Base-by-base conservation (phyloP, 2,329 filamentous ascomycete genomes). In the Verticillium klebahnii region DNA sequence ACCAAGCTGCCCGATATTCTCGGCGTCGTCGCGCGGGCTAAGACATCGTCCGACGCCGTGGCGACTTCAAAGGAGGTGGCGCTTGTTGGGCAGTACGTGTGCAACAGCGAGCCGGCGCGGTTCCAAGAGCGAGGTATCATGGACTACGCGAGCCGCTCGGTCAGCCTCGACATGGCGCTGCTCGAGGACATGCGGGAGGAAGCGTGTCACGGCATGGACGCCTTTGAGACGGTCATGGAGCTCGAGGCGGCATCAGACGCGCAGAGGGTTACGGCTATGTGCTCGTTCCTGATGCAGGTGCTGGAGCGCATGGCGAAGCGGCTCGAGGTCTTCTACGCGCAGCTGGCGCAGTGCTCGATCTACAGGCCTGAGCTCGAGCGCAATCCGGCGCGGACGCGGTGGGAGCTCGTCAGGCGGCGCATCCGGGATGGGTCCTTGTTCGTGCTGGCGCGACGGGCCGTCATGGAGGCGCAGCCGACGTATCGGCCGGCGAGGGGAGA, bases 191-290 rank as follows among this genome's bases (percentile, higher is more conserved):
- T 85, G 1, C 77, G 82, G 7, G 78, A 81, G 57, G 82, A 85
- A 64, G 80, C 78, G 0, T 83, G 81, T 59, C 73, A 74, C 25
- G 83, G 82, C 9, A 85, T 85, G 80, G 82, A 85, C 63, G 82
- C 82, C 1, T 83, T 83, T 31, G 80, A 79, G 55, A 75, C 73
- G 25, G 72, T 84, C 32, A 77, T 77, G 65, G 71, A 72, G 25
- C 72, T 78, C 25, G 77, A 78, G n/a, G 70, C 72, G 0, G 68
- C 73, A 6, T 50, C 45, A 19, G 45, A 50, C 45, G 45, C 45
- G 45, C 45, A 50, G 11, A 74, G 77, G 1, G 66, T 80, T 2
- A 68, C 72, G 3, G 75, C 77, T 0, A 64, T 81, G 4, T 74
- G 79, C 1, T 76, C 75, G 0, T 84, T 83, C 66, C 71, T 85